Evolutionary conservation across 2,329 filamentous ascomycete species (phyloP), one percentile per base, ranked within the genome.

Genomic region (Ascosphaera acerosa): DNA sequence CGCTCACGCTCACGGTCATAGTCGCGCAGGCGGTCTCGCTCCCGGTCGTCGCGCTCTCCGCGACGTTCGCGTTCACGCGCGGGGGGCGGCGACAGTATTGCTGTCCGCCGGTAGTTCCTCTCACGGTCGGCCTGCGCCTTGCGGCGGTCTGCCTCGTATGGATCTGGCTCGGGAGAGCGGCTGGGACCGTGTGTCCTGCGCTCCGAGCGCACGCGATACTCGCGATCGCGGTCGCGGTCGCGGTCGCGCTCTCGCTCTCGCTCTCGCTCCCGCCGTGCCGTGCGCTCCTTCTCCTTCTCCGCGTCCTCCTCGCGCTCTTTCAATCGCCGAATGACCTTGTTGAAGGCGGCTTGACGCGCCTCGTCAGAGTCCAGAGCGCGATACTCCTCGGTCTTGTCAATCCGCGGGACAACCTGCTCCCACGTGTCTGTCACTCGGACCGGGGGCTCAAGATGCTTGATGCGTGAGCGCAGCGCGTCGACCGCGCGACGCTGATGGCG

Each of bases 121-220:
- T 94, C 89, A 30, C 89, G 74, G 47, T 91, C 82, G 35, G 82
- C 81, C 46, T 87, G 82, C 27, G 84, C 84, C 51, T 84, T 87
- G 44, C 81, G 75, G 40, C 87, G 71, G 48, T 97, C 87, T 36
- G 82, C 87, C 53, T 94, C 87, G 51, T 97, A 97, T 14, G 78
- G 69, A 54, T 97, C 82, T 35, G 69, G 67, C 51, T 94, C 87
- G n/a, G 81, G 82, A 42, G 75, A 82, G 43, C 81, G 78, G 47
- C 77, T 89, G 42, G 68, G 66, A 26, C 51, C 47, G 16, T 45
- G 45, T 32, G 51, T 49, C 29, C 48, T 44, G 35, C 51, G 44
- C 27, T 53, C 51, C 32, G 50, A 50, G 29, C 50, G 44, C 19
- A 48, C 44, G 31, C 54, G 69, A 44, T 63, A 60, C 28, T 68